Conservation (phyloP, 345 rosid genomes). For the Eucalyptus shirleyi region DNA sequence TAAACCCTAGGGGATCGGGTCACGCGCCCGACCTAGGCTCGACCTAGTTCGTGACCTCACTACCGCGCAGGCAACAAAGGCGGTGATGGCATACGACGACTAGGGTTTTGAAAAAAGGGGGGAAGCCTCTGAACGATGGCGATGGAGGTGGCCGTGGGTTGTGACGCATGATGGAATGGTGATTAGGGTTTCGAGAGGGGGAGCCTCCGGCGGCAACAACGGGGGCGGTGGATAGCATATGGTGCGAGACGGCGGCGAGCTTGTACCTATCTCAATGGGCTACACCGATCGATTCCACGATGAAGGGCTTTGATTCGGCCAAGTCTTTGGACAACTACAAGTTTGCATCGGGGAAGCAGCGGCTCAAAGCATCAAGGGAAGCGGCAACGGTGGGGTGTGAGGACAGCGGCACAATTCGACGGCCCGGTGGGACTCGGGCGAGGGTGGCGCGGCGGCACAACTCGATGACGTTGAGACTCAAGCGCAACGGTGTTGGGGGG, state of each 20-base stretch:
- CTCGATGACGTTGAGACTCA: fast-evolving
- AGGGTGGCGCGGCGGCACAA: fast-evolving
- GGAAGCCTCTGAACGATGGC: fast-evolving
- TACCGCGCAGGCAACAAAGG: fast-evolving
- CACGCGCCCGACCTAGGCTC: fast-evolving
- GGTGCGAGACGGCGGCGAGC: fast-evolving
- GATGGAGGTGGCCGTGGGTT: fast-evolving
- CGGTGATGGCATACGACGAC: fast-evolving
- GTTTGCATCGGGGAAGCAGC: fast-evolving
- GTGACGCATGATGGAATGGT: fast-evolving
- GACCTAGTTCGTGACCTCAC: fast-evolving
- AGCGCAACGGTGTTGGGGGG: fast-evolving
- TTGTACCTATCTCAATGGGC: too few species aligned
- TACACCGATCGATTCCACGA: fast-evolving
- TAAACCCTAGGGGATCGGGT: too few species aligned
- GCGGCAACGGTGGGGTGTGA: fast-evolving
- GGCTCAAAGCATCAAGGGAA: fast-evolving
- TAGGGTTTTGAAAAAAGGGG: too few species aligned
- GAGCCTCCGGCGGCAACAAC: fast-evolving
- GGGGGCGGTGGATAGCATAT: fast-evolving
- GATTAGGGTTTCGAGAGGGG: too few species aligned
- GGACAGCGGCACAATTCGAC: fast-evolving
- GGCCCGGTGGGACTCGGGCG: fast-evolving
- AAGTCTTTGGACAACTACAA: too few species aligned
- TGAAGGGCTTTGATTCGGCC: too few species aligned